Percentiles rank a stretch among this genome's conserved stretches.
Evolutionary conservation across 2,329 filamentous ascomycete genomes (phyloP).

Genomic region (Furcasterigmium sp.): DNA sequence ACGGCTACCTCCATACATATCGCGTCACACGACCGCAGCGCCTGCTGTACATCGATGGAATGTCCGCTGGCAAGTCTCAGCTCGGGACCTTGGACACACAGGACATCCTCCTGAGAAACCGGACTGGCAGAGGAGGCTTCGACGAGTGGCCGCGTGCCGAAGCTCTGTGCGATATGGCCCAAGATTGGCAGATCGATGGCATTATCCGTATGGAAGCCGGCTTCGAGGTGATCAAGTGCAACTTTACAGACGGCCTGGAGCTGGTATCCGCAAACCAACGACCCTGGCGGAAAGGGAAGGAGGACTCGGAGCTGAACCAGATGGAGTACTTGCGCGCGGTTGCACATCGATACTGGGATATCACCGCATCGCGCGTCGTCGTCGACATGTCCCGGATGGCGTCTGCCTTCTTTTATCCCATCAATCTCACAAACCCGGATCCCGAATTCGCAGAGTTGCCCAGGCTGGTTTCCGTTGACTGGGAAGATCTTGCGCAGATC

Average conservation of each 20-base stretch:
- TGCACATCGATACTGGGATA: constrained; percentile 27
- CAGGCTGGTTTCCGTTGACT: constrained; percentile 13
- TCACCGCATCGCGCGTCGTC: constrained; percentile 22
- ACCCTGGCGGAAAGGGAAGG: constrained; percentile 5
- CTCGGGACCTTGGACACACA: constrained; percentile 52
- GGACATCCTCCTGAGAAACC: constrained; percentile 38
- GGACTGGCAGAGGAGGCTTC: constrained; percentile 14
- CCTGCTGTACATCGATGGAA: constrained; percentile 54
- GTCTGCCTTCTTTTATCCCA: constrained; percentile 33
- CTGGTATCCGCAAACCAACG: constrained; percentile 18
- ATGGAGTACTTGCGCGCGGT: constrained; percentile 26
- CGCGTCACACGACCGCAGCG: constrained; percentile 37
- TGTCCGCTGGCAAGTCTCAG: constrained; percentile 47
- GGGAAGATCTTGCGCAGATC: constrained; percentile 16
- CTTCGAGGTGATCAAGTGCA: constrained; percentile 59
- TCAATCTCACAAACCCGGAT: constrained; percentile 33
- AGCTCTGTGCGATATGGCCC: constrained; percentile 46
- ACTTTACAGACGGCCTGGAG: constrained; percentile 38
- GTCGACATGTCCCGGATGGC: constrained; percentile 36
- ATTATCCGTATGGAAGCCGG: constrained; percentile 58
- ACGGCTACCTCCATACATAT: constrained; percentile 51
- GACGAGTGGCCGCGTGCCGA: constrained; percentile 42
- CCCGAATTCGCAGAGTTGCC: not conserved
- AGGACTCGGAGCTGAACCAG: constrained; percentile 16
- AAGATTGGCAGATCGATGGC: constrained; percentile 46